Evolutionary conservation across 345 rosid species (phyloP), one percentile per base, ranked within the genome.

Genomic region (Boechera retrofracta): DNA sequence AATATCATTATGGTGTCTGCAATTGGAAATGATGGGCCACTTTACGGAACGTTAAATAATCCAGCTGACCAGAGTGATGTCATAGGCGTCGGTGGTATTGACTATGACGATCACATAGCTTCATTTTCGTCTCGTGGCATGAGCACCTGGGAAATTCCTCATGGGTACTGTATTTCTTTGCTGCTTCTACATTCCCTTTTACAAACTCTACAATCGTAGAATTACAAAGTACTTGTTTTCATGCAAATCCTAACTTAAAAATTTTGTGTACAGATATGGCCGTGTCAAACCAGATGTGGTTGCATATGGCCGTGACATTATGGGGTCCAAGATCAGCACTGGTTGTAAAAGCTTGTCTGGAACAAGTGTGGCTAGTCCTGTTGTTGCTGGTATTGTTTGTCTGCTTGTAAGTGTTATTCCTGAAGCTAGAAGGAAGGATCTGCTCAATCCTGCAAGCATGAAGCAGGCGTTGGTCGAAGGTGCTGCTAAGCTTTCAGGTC

Each of bases 101-200:
- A 94, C 79, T 92, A 92, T 80, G 92, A 78, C 75, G 97, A 92
- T 82, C 97, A 94, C 80, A 94, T 94, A 78, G 99, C 99, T 49
- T 88, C 99, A 64, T 94, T 94, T 83, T 94, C 99, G 51, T 92
- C 99, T 11, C 99, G 98, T 72, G 99, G 99, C 82, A 95, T 95
- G 99, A 95, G 98, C 88, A 92, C 99, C 69, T 95, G 98, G 99
- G 99, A 95, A 85, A 82, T 95, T 82, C 99, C 99, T 72, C 99
- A 92, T 78, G 99, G 99, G 99, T 95, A 88, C 60, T 64, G 36
- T 51, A 76, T 76, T 35, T 72, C 42, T 1, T 26, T 66, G 56
- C 16, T 64, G 73, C 56, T 62, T 64, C 13, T 31, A 11, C 58
- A 70, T 59, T 52, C 55, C 24, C 10, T 32, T 65, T 59, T 58